Percentiles rank a stretch among this genome's conserved stretches.
Evolutionary conservation across 1,139 yeast genomes (phyloP).

Genomic region (Zhuliangozyma parablackwelliae): DNA sequence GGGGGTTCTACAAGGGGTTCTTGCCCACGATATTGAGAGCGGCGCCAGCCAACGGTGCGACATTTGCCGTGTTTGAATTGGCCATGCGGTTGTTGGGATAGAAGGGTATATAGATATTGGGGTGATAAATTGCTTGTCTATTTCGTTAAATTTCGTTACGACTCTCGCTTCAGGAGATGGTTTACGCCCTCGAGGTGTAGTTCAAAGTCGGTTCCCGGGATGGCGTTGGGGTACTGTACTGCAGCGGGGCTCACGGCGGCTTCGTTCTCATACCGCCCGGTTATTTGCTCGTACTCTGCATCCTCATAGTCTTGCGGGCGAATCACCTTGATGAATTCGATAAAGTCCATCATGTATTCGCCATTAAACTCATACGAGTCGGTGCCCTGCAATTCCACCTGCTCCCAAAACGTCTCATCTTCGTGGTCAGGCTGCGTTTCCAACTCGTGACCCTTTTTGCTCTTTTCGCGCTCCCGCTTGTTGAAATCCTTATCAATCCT

Average conservation of each 20-base stretch:
- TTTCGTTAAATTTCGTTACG: not conserved
- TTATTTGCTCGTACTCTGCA: slow-evolving; percentile 4
- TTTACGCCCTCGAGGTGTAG: slow-evolving; percentile 11
- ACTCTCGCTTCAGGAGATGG: slow-evolving; percentile 9
- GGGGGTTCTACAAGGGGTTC: slow-evolving; percentile 84
- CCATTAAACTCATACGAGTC: slow-evolving; percentile 50
- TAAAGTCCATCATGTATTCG: slow-evolving; percentile 46
- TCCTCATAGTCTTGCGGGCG: slow-evolving; percentile 38
- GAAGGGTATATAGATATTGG: not conserved
- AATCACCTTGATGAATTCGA: slow-evolving; percentile 42
- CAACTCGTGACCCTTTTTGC: slow-evolving; percentile 9
- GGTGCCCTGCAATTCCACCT: slow-evolving; percentile 43
- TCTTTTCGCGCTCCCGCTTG: slow-evolving; percentile 23
- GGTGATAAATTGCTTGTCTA: not conserved
- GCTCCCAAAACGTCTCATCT: slow-evolving; percentile 19
- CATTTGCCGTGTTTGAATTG: slow-evolving; percentile 86
- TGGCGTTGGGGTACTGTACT: too few species aligned
- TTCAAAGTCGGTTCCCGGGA: slow-evolving; percentile 15
- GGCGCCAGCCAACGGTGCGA: slow-evolving; percentile 96
- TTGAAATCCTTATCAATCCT: slow-evolving; percentile 43
- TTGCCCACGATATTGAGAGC: slow-evolving; percentile 89
- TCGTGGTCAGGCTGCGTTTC: slow-evolving; percentile 19
- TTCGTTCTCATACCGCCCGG: not conserved
- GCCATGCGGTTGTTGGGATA: slow-evolving; percentile 57
- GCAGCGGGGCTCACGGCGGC: not conserved